phyloP scores from a whole-genome alignment of 2,329 filamentous ascomycete genomes.

The Claviceps sorghi region DNA sequence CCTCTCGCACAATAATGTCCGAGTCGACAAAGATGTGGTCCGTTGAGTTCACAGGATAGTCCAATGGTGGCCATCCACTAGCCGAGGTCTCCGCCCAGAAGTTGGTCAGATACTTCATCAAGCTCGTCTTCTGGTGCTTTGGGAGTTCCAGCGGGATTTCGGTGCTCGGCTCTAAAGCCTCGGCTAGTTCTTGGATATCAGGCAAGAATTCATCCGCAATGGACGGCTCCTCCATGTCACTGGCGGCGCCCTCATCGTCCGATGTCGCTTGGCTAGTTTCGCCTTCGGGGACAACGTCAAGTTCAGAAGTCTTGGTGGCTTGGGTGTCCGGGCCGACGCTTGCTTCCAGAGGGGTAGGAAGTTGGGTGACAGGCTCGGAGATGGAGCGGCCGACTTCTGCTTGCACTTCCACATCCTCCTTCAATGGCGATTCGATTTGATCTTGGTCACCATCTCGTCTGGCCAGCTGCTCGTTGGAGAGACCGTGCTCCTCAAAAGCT shows the following conservation, averaged over 20 bases:
- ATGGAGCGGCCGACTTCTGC: constrained; percentile 8
- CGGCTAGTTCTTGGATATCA: constrained; percentile 46
- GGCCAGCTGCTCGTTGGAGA: constrained; percentile 32
- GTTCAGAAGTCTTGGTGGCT: constrained; percentile 14
- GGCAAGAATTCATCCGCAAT: constrained; percentile 54
- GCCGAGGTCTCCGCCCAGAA: constrained; percentile 98
- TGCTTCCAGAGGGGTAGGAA: constrained; percentile 11
- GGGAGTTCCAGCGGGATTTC: constrained; percentile 61
- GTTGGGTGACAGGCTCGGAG: constrained; percentile 9
- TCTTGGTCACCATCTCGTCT: constrained; percentile 8
- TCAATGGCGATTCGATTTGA: constrained; percentile 10
- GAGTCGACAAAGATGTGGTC: constrained; percentile 97
- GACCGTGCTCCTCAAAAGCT: constrained; percentile 69
- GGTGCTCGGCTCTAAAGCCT: constrained; percentile 44
- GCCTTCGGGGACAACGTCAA: constrained; percentile 15
- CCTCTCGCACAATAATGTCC: constrained; percentile 91
- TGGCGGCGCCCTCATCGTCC: constrained; percentile 53
- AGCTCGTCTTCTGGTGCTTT: constrained; percentile 80
- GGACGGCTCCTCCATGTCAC: constrained; percentile 62
- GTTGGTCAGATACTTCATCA: constrained; percentile 90
- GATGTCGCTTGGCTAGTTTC: constrained; percentile 40
- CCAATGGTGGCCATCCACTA: constrained; percentile 81
- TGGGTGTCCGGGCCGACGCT: constrained; percentile 12
- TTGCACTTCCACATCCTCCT: constrained; percentile 4
- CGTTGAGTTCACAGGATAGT: constrained; percentile 75